Conservation (phyloP, 2,329 filamentous ascomycete species). For the Fusarium bactridioides region DNA sequence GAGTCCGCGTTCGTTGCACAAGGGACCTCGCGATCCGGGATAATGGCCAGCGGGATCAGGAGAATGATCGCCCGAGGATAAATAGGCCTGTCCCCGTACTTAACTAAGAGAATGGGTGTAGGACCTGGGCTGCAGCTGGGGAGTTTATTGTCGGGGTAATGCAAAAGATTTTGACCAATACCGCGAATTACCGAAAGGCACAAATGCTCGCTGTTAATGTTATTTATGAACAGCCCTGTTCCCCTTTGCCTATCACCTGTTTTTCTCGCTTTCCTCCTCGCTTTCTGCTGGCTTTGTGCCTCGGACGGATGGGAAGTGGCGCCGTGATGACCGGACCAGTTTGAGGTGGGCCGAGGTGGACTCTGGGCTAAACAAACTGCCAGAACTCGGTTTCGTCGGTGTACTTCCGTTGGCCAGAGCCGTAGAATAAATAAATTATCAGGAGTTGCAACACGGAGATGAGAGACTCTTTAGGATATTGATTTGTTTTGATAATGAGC, state of each 20-base stretch:
- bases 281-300: slow-evolving; percentile 32
- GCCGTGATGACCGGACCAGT: slow-evolving; percentile 21
- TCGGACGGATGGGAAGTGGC: slow-evolving; percentile 34
- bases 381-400: slow-evolving; percentile 24
- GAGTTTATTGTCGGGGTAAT: slow-evolving; percentile 1
- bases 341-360: slow-evolving; percentile 35
- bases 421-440: slow-evolving; percentile 10
- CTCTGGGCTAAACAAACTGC: slow-evolving; percentile 24
- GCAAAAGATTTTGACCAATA: slow-evolving; percentile 15
- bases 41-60: slow-evolving; percentile 34
- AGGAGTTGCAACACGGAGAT: not conserved
- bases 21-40: slow-evolving; percentile 34
- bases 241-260: slow-evolving; percentile 18
- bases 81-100: slow-evolving; percentile 23
- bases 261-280: slow-evolving; percentile 16
- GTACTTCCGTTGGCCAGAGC: slow-evolving; percentile 22
- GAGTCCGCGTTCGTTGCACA: slow-evolving; percentile 24
- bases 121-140: slow-evolving; percentile 3
- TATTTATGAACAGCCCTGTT: slow-evolving; percentile 23
- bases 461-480: not conserved
- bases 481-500: not conserved
- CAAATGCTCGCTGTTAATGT: not conserved
- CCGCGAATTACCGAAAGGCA: slow-evolving; percentile 22
- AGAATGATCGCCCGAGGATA: slow-evolving; percentile 34
- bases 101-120: slow-evolving; percentile 14